These are phyloP conservation scores for Nannochloropsis granulata DNA, from an alignment of 108 stramenopile genomes.

Conservation along the genomic window DNA sequence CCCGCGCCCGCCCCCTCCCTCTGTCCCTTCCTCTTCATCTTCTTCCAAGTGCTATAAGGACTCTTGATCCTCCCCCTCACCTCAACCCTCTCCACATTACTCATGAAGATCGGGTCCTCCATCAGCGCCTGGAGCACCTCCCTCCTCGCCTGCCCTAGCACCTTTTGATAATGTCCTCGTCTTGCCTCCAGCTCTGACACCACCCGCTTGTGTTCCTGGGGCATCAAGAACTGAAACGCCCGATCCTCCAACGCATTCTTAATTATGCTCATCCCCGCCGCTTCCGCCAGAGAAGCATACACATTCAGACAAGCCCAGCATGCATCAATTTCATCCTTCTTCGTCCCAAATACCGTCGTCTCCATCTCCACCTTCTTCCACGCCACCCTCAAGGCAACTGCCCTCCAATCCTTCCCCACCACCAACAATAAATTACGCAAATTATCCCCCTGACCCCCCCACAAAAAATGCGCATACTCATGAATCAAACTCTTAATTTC, in stretches of 20 bases:
- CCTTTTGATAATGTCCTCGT: slow-evolving; percentile 42
- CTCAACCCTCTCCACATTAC: slow-evolving; percentile 39
- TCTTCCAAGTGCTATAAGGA: slow-evolving; percentile 58
- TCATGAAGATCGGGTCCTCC: slow-evolving; percentile 46
- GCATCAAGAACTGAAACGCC: slow-evolving; percentile 47
- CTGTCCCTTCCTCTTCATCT: slow-evolving; percentile 45
- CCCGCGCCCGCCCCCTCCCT: not conserved
- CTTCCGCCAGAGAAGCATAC: slow-evolving; percentile 58
- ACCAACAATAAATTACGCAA: not conserved
- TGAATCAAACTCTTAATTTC: not conserved
- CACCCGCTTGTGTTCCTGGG: not conserved
- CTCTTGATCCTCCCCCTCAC: slow-evolving; percentile 62
- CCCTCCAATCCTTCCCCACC: not conserved
- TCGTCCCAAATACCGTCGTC: not conserved
- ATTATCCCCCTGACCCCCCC: not conserved
- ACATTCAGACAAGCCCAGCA: slow-evolving; percentile 37
- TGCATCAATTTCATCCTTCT: not conserved
- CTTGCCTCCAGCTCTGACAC: not conserved
- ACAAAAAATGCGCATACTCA: not conserved
- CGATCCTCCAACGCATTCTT: slow-evolving; percentile 70
- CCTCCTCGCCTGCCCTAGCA: slow-evolving; percentile 43
- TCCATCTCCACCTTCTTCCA: not conserved
- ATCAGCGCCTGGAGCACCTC: slow-evolving; percentile 45
- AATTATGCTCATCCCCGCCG: slow-evolving; percentile 60
- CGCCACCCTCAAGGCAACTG: not conserved